Base-by-base conservation (phyloP, 2,329 filamentous ascomycete genomes). In the Dactylellina cionopaga region DNA sequence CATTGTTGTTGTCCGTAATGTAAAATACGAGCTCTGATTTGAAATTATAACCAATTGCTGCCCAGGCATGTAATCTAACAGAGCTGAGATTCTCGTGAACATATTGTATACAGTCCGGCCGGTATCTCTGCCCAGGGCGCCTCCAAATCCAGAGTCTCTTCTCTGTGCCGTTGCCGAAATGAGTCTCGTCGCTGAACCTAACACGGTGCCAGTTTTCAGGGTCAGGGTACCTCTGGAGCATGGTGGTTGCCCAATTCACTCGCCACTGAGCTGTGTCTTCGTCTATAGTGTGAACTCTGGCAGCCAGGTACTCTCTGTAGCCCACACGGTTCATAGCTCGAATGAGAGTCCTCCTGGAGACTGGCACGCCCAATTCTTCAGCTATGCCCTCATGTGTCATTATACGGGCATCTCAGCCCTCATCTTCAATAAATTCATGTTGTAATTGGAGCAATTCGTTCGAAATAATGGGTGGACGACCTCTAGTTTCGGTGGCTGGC, bases 21-120 rank as follows among this genome's bases (percentile, higher is more conserved):
- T 54, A 54, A 5, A 19, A 54, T 35, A 54, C 19, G 9, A 54
- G 49, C 15, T 54, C 27, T 7, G 49, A 54, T 39, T 54, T 54
- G 33, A 54, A 54, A 19, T 54, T 19, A 19, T 25, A 54, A 29
- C 49, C 27, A 2, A 54, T 15, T 10, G 27, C 27, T 2, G 49
- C 27, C 27, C 27, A 54, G 10, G 10, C 27, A 13, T 37, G 49
- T 11, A 35, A 17, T 15, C 10, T 54, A 24, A 35, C 13, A n/a
- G n/a, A n/a, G n/a, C n/a, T n/a, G n/a, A n/a, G n/a, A n/a, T n/a
- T n/a, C n/a, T n/a, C n/a, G n/a, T n/a, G n/a, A n/a, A n/a, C n/a
- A n/a, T n/a, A n/a, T n/a, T 47, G 22, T 47, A 29, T 47, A n/a
- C 43, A 47, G 13, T 29, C 2, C 13, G 43, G 22, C 22, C 11